Evolutionary conservation across 495 filamentous ascomycete species (phyloP), one percentile per base, ranked within the genome.

Genomic region (Penicillium angulare): DNA sequence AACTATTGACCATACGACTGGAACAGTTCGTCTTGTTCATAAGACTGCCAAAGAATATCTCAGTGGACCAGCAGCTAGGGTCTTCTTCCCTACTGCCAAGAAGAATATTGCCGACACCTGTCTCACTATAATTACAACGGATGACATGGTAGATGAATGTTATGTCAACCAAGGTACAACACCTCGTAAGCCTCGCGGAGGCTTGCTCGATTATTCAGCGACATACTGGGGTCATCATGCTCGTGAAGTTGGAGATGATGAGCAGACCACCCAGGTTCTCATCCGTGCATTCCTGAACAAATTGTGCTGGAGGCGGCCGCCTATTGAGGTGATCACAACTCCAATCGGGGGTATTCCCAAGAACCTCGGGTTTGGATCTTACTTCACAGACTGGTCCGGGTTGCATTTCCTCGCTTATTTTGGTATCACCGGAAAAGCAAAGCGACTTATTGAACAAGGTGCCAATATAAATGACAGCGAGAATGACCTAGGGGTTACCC

Each of bases 71-170:
- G 61, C 66, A 9, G 52, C 68, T 6, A 44, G 66, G 3, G 63
- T 69, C 0, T 67, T 72, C 39, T 72, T 72, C 21, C 63, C 68
- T 0, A 40, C 49, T 7, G 68, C 68, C 3, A 46, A 64, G 15
- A 64, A 58, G n/a, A 31, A 69, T 0, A 72, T 72, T 10, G 64
- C 68, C 1, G 62, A 72, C 5, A 24, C 36, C 3, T 72, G 68
- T 24, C 47, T 72, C 5, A 51, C 61, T 0, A 33, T 46, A 0
- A 65, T 72, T 8, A 64, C 48, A 1, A 22, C 56, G 0, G 68
- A 72, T 44, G 68, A 72, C 15, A 59, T 68, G 6, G 52, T 72
- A 0, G 68, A 69, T 44, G 66, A 69, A 1, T 72, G 68, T 24
- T 72, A 72, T 20, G 31, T 39, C 1, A 66, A 56, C 8, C 16